A percentile compares a stretch with the other conserved stretches of the same genome.
Conservation (phyloP, 495 filamentous ascomycete genomes). For the Cenococcum geophilum region DNA sequence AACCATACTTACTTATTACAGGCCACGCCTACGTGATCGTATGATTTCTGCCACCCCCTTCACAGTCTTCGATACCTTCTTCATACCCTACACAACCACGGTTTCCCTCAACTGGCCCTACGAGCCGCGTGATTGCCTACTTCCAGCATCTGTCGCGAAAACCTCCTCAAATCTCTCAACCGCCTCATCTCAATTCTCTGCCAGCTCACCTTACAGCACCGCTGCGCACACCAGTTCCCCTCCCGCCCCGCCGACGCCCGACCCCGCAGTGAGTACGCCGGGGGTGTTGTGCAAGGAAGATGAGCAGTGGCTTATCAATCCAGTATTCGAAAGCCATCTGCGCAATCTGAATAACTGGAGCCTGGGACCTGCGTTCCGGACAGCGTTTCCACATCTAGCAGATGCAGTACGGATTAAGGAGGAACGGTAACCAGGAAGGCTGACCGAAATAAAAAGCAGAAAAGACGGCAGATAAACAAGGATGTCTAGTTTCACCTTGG, state of each 20-base stretch:
- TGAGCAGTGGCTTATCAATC: constrained; percentile 65
- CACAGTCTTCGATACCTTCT: constrained; percentile 66
- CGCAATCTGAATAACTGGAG: constrained; percentile 66
- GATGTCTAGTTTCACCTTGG: too few species aligned
- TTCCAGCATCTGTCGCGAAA: constrained; percentile 21
- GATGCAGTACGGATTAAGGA: constrained; percentile 49
- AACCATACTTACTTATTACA: constrained; percentile 5
- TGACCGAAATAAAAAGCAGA: too few species aligned
- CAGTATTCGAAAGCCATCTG: constrained; percentile 71
- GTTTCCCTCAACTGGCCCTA: constrained; percentile 73
- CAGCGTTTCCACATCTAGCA: constrained; percentile 54
- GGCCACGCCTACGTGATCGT: constrained; percentile 61
- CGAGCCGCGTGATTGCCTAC: constrained; percentile 42
- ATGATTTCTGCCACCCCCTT: constrained; percentile 47
- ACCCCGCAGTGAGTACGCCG: constrained; percentile 6
- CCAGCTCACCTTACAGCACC: constrained; percentile 20
- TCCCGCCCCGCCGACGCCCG: constrained; percentile 14
- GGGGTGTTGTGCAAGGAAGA: constrained; percentile 33
- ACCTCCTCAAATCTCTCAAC: constrained; percentile 12
- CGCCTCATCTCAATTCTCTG: constrained; percentile 12
- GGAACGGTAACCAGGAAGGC: constrained; percentile 1
- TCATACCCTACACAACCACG: constrained; percentile 69
- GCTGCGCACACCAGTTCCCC: constrained; percentile 23
- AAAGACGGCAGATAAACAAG: too few species aligned
- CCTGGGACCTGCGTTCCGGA: constrained; percentile 61